Conservation (phyloP, 495 filamentous ascomycete genomes). For the Sordaria brevicollis region DNA sequence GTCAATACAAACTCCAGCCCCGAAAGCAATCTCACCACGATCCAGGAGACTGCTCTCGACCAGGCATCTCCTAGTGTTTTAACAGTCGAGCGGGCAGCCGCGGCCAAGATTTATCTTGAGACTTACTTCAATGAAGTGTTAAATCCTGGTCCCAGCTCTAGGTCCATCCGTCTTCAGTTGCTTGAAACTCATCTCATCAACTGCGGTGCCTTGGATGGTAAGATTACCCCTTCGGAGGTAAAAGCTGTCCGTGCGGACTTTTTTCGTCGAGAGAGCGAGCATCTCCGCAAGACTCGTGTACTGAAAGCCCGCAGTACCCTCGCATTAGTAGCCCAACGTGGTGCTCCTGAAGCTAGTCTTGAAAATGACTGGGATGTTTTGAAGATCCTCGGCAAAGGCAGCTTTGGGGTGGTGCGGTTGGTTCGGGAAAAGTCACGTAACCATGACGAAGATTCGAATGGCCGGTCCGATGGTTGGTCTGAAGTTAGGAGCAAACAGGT, state of each 20-base stretch:
- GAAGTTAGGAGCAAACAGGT: slow-evolving; percentile 42
- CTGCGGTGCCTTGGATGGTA: slow-evolving; percentile 18
- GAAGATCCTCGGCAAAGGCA: slow-evolving; percentile 86
- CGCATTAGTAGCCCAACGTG: slow-evolving; percentile 19
- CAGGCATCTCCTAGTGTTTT: slow-evolving; percentile 48
- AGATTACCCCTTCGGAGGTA: slow-evolving; percentile 45
- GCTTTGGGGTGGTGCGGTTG: slow-evolving; percentile 83
- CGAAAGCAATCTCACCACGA: slow-evolving; percentile 28
- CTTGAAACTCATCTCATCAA: slow-evolving; percentile 53
- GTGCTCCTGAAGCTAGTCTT: slow-evolving; percentile 11
- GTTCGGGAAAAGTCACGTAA: slow-evolving; percentile 51
- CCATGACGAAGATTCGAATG: slow-evolving; percentile 4
- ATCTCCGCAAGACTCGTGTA: slow-evolving; percentile 63
- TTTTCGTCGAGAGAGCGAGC: slow-evolving; percentile 54
- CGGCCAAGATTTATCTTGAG: slow-evolving; percentile 81
- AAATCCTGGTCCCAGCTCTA: slow-evolving; percentile 31
- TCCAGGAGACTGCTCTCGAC: slow-evolving; percentile 29
- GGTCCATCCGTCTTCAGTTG: slow-evolving; percentile 54
- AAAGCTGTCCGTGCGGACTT: slow-evolving; percentile 46
- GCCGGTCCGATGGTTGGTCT: slow-evolving; percentile 9
- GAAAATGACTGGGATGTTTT: slow-evolving; percentile 63
- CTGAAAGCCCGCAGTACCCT: slow-evolving; percentile 51
- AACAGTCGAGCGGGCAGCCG: slow-evolving; percentile 67
- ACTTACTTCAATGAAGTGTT: slow-evolving; percentile 65
- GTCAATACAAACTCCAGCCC: slow-evolving; percentile 12